Evolutionary conservation across 352 stramenopile species (phyloP).

Genomic region (Poterioochromonas sp.): DNA sequence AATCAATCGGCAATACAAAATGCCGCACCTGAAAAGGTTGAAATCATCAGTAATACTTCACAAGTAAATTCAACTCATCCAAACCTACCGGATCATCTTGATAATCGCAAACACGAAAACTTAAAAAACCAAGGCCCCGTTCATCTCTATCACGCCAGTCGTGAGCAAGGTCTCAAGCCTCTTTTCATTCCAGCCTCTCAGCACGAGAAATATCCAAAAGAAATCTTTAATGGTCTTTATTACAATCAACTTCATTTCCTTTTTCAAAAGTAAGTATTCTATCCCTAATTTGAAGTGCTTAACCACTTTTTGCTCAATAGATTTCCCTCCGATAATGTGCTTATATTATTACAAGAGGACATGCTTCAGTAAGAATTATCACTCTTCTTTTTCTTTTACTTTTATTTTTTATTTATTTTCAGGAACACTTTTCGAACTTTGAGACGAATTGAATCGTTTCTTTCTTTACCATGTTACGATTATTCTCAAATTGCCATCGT

Average conservation of each 20-base stretch:
- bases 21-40: not conserved
- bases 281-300: not conserved
- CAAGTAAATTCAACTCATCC: no score
- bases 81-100: no score
- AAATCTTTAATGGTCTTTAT: conserved; percentile 13
- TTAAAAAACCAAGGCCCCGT: no score
- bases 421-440: conserved; percentile 1
- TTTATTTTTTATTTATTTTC: not conserved
- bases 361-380: not conserved
- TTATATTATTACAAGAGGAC: conserved; percentile 19
- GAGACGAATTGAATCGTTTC: not conserved
- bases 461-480: conserved; percentile 5
- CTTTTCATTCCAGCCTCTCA: no score
- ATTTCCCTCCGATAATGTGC: not conserved
- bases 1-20: no score
- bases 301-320: not conserved
- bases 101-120: no score
- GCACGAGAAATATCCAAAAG: no score
- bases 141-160: no score
- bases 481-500: not conserved
- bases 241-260: not conserved
- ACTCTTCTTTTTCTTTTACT: not conserved
- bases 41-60: not conserved
- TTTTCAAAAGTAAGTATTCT: not conserved
- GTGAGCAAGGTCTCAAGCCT: no score